phyloP scores from a whole-genome alignment of 441 rosid species.

The Theobroma grandiflorum region DNA sequence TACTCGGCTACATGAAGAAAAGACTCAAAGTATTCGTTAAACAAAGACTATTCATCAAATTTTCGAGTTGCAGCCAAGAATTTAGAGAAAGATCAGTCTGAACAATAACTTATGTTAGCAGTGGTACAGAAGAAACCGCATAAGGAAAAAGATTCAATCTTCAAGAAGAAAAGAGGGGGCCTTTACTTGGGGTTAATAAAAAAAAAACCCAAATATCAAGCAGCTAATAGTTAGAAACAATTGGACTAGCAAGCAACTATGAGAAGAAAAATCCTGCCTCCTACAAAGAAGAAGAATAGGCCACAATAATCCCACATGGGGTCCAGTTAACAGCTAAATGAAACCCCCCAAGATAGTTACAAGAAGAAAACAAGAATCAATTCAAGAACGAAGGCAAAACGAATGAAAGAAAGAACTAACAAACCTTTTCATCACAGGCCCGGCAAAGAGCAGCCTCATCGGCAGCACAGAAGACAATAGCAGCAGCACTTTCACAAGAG shows the following conservation, averaged over 20 bases:
- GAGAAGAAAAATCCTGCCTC: conserved; percentile 12
- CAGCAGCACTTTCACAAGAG: conserved; percentile 84
- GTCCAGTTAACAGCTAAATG: background rate
- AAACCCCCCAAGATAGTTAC: background rate
- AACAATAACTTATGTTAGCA: background rate
- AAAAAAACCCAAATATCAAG: background rate
- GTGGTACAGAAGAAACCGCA: background rate
- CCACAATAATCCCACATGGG: conserved; percentile 5
- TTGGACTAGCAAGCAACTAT: background rate
- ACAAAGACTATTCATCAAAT: background rate
- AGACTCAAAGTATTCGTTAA: background rate
- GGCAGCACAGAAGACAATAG: conserved; percentile 81
- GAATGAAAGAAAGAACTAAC: background rate
- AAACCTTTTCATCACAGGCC: conserved; percentile 81
- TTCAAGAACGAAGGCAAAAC: background rate
- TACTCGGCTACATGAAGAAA: background rate
- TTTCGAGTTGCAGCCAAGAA: conserved; percentile 9
- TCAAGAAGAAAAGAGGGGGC: background rate
- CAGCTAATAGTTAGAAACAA: background rate
- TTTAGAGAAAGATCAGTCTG: background rate
- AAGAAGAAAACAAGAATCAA: background rate
- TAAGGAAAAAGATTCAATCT: background rate
- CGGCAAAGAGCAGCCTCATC: conserved; percentile 88
- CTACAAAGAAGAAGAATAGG: conserved; percentile 19
- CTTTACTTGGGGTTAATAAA: background rate